Evolutionary conservation across 2,329 filamentous ascomycete species (phyloP).

Genomic region (Dendrostoma leiphaemia): DNA sequence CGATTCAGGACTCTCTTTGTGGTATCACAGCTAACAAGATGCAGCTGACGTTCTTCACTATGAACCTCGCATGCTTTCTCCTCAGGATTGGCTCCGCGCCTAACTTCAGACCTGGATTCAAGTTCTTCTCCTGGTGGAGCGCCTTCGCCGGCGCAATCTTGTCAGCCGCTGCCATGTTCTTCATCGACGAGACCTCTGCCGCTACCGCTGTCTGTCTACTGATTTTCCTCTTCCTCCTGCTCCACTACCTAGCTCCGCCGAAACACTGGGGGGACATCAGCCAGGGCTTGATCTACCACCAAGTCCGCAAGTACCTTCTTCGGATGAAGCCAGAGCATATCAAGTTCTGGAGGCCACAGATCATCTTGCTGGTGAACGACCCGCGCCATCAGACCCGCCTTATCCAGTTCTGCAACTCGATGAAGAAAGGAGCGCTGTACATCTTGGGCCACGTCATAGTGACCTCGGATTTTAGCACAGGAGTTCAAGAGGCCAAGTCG

Average conservation of each 20-base stretch:
- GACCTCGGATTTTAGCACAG: constrained; percentile 74
- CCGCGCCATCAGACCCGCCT: constrained; percentile 78
- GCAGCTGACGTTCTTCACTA: constrained; percentile 87
- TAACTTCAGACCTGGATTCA: constrained; percentile 85
- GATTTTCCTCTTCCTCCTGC: constrained; percentile 75
- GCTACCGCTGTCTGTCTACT: constrained; percentile 71
- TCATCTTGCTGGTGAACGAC: constrained; percentile 79
- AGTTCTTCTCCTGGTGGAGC: constrained; percentile 85
- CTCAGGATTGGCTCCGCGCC: constrained; percentile 84
- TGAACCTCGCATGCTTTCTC: constrained; percentile 83
- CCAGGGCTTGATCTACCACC: constrained; percentile 81
- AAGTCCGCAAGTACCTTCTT: constrained; percentile 83
- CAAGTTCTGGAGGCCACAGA: constrained; percentile 90
- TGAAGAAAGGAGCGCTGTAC: constrained; percentile 85
- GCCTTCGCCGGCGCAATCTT: constrained; percentile 72
- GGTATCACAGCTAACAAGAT: constrained; percentile 14
- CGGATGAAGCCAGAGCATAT: constrained; percentile 85
- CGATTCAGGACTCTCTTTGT: background rate
- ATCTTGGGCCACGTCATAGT: constrained; percentile 87
- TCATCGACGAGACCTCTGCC: constrained; percentile 80
- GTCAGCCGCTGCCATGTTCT: constrained; percentile 83
- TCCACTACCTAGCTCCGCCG: constrained; percentile 81
- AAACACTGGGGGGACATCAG: constrained; percentile 91
- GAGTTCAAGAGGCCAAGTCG: constrained; percentile 76
- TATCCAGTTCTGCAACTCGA: constrained; percentile 86